These are phyloP conservation scores for Hirsutella minnesotensis DNA, from an alignment of 2,329 filamentous ascomycete genomes.

Conservation along the genomic window DNA sequence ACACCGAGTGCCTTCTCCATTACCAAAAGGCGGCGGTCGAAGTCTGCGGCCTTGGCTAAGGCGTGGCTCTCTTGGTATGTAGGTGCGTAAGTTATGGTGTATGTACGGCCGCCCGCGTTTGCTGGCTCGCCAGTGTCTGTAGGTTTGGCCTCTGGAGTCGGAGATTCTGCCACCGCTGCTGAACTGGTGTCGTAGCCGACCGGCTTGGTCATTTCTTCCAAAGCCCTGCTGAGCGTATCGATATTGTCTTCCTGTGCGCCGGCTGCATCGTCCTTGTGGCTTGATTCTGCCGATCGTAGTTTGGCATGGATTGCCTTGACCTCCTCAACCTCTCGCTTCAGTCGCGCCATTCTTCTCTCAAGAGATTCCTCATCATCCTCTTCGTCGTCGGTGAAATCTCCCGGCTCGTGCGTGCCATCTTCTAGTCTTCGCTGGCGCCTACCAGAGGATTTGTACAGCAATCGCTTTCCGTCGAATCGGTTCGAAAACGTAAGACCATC, in stretches of 20 bases:
- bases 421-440: conserved; percentile 51
- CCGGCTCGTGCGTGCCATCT: conserved; percentile 55
- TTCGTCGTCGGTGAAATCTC: conserved; percentile 68
- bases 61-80: conserved; percentile 57
- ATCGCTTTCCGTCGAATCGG: conserved; percentile 69
- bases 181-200: conserved; percentile 6
- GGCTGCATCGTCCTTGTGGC: conserved; percentile 35
- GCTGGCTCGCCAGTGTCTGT: conserved; percentile 11
- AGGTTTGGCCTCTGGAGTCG: conserved; percentile 5
- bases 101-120: conserved; percentile 31
- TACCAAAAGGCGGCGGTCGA: conserved; percentile 67
- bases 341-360: conserved; percentile 65
- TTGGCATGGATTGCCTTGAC: conserved; percentile 51
- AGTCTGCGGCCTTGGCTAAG: conserved; percentile 72
- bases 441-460: conserved; percentile 68
- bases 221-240: conserved; percentile 55
- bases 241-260: conserved; percentile 24
- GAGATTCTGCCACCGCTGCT: conserved; percentile 6
- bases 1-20: conserved; percentile 77
- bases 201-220: conserved; percentile 50
- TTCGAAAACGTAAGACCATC: conserved; percentile 86
- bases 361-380: conserved; percentile 64
- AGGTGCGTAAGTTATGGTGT: conserved; percentile 53
- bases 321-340: conserved; percentile 74
- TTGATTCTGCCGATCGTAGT: conserved; percentile 34